Evolutionary conservation across 495 filamentous ascomycete species (phyloP).

Genomic region (Neurospora sublineolata): DNA sequence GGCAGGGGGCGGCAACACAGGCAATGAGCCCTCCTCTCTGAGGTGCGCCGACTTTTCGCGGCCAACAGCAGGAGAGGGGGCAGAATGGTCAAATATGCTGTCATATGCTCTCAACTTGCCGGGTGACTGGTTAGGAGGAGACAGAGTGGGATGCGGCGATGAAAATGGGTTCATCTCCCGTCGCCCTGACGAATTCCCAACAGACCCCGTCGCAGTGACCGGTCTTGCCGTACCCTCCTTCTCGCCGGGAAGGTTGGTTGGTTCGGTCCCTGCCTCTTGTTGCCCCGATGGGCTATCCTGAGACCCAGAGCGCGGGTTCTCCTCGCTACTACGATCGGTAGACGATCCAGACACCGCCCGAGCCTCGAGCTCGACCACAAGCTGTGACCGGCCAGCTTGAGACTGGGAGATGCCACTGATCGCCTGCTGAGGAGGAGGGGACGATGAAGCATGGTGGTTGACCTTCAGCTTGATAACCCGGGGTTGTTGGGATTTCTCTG

Average conservation of each 20-base stretch:
- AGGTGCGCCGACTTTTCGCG: not conserved
- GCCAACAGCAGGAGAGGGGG: slow-evolving; percentile 8
- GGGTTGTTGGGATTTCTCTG: slow-evolving; percentile 25
- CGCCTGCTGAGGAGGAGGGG: slow-evolving; percentile 1
- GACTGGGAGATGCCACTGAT: not conserved
- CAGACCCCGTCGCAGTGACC: not conserved
- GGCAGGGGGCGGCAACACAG: slow-evolving; percentile 5
- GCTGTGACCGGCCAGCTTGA: not conserved
- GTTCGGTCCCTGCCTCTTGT: slow-evolving; percentile 9
- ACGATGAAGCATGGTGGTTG: slow-evolving; percentile 40
- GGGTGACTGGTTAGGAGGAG: slow-evolving; percentile 28
- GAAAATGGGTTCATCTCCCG: slow-evolving; percentile 28
- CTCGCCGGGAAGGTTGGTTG: not conserved
- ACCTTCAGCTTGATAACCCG: slow-evolving; percentile 62
- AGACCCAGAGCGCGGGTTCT: not conserved
- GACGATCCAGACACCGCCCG: slow-evolving; percentile 5
- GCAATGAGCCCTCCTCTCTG: slow-evolving; percentile 9
- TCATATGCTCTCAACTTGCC: slow-evolving; percentile 31
- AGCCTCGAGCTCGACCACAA: slow-evolving; percentile 10
- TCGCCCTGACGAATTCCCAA: slow-evolving; percentile 1
- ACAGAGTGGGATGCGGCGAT: slow-evolving; percentile 31
- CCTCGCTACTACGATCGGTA: not conserved
- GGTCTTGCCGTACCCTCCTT: not conserved
- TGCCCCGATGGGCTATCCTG: not conserved
- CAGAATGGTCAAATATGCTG: slow-evolving; percentile 24